Evolutionary conservation across 2,329 filamentous ascomycete species (phyloP).

Genomic region (Clarireedia homoeocarpa): DNA sequence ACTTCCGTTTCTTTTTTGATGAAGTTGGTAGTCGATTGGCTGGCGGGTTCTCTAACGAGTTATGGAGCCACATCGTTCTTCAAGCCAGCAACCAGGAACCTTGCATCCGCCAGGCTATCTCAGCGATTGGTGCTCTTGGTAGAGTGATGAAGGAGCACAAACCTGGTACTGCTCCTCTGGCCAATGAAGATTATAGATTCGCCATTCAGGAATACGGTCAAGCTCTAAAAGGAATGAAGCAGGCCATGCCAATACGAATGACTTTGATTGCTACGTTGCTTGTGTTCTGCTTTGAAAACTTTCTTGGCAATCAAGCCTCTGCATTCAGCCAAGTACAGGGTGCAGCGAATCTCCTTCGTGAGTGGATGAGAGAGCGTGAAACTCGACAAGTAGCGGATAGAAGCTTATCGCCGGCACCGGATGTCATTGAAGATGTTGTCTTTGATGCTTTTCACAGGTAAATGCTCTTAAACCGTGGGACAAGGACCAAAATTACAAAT

Average conservation of each 20-base stretch:
- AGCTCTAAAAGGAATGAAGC: not conserved
- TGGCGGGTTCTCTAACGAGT: not conserved
- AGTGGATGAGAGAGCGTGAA: constrained; percentile 2
- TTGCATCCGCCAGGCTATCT: constrained; percentile 1
- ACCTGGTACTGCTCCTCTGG: not conserved
- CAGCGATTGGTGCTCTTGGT: constrained; percentile 5
- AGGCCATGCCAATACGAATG: not conserved
- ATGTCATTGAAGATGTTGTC: constrained; percentile 3
- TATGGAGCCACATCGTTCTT: not conserved
- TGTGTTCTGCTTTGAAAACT: constrained; percentile 4
- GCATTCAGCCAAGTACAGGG: constrained; percentile 1
- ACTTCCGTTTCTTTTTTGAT: constrained; percentile 4
- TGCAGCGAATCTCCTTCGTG: constrained; percentile 1
- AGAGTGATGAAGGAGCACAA: constrained; percentile 1
- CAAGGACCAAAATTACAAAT: not conserved
- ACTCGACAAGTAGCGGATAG: not conserved
- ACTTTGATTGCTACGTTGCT: constrained; percentile 1
- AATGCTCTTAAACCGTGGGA: not conserved
- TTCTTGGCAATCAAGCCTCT: constrained; percentile 1
- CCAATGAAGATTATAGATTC: constrained; percentile 7
- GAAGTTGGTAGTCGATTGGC: constrained; percentile 1
- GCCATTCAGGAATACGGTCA: constrained; percentile 2
- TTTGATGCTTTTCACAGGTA: constrained; percentile 1
- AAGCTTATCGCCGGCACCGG: not conserved
- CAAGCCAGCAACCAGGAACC: constrained; percentile 4